Percentiles rank a stretch among this genome's conserved stretches.
Evolutionary conservation across 2,329 filamentous ascomycete genomes (phyloP).

Genomic region (Clarireedia paspali): DNA sequence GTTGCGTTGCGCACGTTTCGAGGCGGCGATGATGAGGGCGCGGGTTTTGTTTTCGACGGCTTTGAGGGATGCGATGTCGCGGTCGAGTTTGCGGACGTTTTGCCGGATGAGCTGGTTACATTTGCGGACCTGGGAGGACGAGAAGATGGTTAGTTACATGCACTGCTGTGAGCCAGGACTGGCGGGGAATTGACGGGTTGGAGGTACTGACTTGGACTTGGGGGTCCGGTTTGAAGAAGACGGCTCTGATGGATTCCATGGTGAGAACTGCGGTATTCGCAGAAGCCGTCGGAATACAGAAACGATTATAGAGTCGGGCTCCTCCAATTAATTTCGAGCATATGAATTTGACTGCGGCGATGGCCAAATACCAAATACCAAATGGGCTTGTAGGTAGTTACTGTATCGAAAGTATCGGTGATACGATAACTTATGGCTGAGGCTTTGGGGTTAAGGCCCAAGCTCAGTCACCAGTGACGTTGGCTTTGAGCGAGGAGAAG

Average conservation of each 20-base stretch:
- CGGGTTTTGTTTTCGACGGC: conserved; percentile 77
- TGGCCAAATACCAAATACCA: background rate
- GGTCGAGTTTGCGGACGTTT: conserved; percentile 90
- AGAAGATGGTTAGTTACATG: background rate
- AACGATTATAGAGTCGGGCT: background rate
- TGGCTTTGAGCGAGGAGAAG: background rate
- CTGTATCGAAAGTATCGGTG: background rate
- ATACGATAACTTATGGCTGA: background rate
- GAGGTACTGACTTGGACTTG: conserved; percentile 68
- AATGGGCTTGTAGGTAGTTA: background rate
- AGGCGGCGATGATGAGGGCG: conserved; percentile 74
- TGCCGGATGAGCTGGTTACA: conserved; percentile 83
- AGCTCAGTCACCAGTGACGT: conserved; percentile 5
- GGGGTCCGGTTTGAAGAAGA: conserved; percentile 89
- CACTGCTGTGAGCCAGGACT: no score
- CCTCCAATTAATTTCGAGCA: no score
- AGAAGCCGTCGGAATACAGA: background rate
- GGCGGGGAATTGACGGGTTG: background rate
- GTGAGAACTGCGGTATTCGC: background rate
- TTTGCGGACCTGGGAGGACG: conserved; percentile 68
- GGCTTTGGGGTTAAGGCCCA: conserved; percentile 1
- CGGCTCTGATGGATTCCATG: conserved; percentile 81
- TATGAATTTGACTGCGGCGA: no score
- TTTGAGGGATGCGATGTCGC: conserved; percentile 76
- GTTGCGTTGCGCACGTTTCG: conserved; percentile 72